Evolutionary conservation across 2,329 filamentous ascomycete species (phyloP), one percentile per base, ranked within the genome.

Genomic region (Ophiostoma triangulosporum): DNA sequence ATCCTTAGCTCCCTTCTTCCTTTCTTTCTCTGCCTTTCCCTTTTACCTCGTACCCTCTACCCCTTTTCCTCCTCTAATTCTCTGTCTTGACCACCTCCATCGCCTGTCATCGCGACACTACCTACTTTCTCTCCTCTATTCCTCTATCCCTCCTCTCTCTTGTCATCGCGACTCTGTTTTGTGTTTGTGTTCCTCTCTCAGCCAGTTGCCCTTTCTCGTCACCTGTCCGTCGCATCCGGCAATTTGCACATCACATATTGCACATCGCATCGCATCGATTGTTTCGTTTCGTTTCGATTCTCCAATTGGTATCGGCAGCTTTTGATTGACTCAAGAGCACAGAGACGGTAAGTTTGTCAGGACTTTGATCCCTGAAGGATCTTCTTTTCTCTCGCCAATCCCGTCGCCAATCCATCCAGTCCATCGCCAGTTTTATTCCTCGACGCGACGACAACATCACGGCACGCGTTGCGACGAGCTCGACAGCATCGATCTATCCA

Each of bases 1-100:
- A 26, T 33, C 33, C 20, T 50, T 35, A 20, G 20, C 31, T 48
- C 50, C 51, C 52, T 49, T 50, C 48, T 51, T 38, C 38, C 40
- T 40, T 45, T 31, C 27, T 26, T 45, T 46, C 29, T 43, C 24
- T 31, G 33, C 48, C 26, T 35, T 48, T 56, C 29, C 38, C 33
- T 54, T 31, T 29, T 43, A n/a, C n/a, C 35, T 38, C n/a, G n/a
- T 38, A 38, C 35, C 17, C 9, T 20, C 35, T 20, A 38, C 35
- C n/a, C n/a, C n/a, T 31, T 31, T 31, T 33, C 15, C 15, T 33
- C 9, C 24, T 27, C 40, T 27, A 27, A 22, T 20, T 22, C 4
- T 20, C 36, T 22, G 20, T 43, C 35, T 38, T n/a, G n/a, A n/a
- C 35, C 14, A 38, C 20, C n/a, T 8, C 17, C 7, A 20, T 17